Conservation (phyloP, 2,329 filamentous ascomycete genomes). For the Pseudogymnoascus sp. region DNA sequence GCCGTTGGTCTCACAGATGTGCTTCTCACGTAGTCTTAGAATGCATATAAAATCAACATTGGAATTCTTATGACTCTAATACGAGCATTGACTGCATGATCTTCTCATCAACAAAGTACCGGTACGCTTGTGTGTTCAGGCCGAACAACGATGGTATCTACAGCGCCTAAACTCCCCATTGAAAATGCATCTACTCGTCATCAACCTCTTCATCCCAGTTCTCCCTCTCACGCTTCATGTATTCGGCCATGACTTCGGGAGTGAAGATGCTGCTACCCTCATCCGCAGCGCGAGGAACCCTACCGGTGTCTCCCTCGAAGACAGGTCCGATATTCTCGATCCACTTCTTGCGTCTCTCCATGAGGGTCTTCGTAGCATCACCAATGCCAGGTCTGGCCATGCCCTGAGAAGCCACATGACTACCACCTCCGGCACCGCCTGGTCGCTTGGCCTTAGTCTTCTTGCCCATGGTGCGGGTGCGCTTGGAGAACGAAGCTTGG, state of each 20-base stretch:
- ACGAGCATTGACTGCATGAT: background rate
- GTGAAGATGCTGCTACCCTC: constrained; percentile 66
- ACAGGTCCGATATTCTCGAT: constrained; percentile 84
- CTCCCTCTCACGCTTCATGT: constrained; percentile 75
- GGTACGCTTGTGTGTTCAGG: background rate
- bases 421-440: constrained; percentile 66
- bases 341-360: constrained; percentile 87
- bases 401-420: constrained; percentile 51
- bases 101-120: background rate
- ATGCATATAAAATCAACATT: background rate
- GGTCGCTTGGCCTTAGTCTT: constrained; percentile 81
- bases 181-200: constrained; percentile 23
- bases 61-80: background rate
- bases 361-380: constrained; percentile 80
- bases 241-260: constrained; percentile 59
- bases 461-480: constrained; percentile 88
- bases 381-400: constrained; percentile 75
- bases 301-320: constrained; percentile 64
- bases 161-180: background rate
- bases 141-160: background rate
- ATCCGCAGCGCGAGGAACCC: constrained; percentile 60
- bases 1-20: background rate
- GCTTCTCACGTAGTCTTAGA: background rate
- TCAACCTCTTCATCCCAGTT: constrained; percentile 58
- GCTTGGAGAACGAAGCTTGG: constrained; percentile 89